Evolutionary conservation across 352 stramenopile genomes (phyloP).

Genomic region (Proteromonas lacertae): DNA sequence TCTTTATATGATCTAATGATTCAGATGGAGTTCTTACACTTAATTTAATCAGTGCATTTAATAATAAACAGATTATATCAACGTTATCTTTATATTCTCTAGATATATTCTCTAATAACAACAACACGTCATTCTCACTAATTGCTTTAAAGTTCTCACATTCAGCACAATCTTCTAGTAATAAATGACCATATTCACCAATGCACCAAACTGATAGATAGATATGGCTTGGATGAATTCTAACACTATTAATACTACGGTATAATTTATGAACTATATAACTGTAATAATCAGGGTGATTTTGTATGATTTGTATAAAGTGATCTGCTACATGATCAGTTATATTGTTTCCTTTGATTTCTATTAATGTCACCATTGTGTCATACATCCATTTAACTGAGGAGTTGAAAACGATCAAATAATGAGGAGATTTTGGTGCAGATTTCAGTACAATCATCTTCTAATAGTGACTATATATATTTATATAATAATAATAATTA

Average conservation of each 20-base stretch:
- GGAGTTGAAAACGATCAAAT: too few species aligned
- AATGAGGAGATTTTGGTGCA: too few species aligned
- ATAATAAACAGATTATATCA: conserved; percentile 29
- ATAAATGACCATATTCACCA: conserved; percentile 68
- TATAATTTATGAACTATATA: conserved; percentile 89
- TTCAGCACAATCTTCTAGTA: conserved; percentile 17
- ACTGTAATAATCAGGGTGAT: conserved; percentile 28
- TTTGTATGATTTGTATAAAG: conserved; percentile 76
- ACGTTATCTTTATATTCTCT: conserved; percentile 26
- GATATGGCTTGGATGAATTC: conserved; percentile 64
- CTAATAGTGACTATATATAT: too few species aligned
- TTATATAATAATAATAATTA: too few species aligned
- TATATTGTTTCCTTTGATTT: conserved; percentile 67
- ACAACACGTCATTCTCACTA: conserved; percentile 6
- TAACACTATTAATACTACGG: conserved; percentile 66
- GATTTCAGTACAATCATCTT: too few species aligned
- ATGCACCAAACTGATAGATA: conserved; percentile 89
- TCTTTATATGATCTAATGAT: too few species aligned
- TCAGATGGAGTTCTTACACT: conserved; percentile 51
- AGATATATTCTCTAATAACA: conserved; percentile 21
- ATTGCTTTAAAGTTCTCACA: conserved; percentile 4
- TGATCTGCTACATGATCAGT: conserved; percentile 49
- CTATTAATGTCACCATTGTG: conserved; percentile 89
- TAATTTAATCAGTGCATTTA: conserved; percentile 70
- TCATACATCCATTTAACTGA: conserved; percentile 71